These are phyloP conservation scores for Parascedosporium putredinis DNA, from an alignment of 2,329 filamentous ascomycete genomes.

Conservation along the genomic window DNA sequence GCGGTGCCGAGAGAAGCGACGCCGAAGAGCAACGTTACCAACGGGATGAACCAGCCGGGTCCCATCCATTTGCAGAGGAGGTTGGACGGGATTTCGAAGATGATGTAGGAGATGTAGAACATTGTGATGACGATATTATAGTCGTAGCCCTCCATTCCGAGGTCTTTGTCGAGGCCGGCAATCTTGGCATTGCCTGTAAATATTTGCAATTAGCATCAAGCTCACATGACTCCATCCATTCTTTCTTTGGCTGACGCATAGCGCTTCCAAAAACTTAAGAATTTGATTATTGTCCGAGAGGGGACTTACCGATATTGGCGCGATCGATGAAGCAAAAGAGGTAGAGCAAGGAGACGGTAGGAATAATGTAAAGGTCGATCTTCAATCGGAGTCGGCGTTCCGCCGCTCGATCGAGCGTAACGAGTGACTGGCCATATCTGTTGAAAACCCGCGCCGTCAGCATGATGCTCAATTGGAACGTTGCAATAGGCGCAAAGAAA, in stretches of 20 bases:
- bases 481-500: too few species aligned
- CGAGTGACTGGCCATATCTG: slow-evolving; percentile 37
- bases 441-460: too few species aligned
- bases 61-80: slow-evolving; percentile 54
- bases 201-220: too few species aligned
- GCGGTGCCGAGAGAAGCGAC: slow-evolving; percentile 48
- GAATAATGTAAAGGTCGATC: slow-evolving; percentile 48
- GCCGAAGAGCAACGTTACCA: slow-evolving; percentile 46
- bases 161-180: slow-evolving; percentile 45
- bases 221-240: too few species aligned
- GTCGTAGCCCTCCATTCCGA: slow-evolving; percentile 43
- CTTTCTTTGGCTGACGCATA: too few species aligned
- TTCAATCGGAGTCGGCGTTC: slow-evolving; percentile 33
- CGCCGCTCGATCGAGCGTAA: slow-evolving; percentile 28
- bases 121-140: slow-evolving; percentile 51
- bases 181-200: slow-evolving; percentile 45
- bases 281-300: too few species aligned
- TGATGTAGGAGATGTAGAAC: slow-evolving; percentile 56
- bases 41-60: slow-evolving; percentile 56
- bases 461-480: too few species aligned
- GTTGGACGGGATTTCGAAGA: slow-evolving; percentile 55
- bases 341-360: slow-evolving; percentile 47
- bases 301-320: slow-evolving; percentile 19
- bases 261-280: too few species aligned
- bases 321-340: slow-evolving; percentile 56